A percentile compares a stretch with the other conserved stretches of the same genome.
These are phyloP conservation scores for Mariannaea elegans DNA, from an alignment of 2,329 filamentous ascomycete species.

Conservation along the genomic window DNA sequence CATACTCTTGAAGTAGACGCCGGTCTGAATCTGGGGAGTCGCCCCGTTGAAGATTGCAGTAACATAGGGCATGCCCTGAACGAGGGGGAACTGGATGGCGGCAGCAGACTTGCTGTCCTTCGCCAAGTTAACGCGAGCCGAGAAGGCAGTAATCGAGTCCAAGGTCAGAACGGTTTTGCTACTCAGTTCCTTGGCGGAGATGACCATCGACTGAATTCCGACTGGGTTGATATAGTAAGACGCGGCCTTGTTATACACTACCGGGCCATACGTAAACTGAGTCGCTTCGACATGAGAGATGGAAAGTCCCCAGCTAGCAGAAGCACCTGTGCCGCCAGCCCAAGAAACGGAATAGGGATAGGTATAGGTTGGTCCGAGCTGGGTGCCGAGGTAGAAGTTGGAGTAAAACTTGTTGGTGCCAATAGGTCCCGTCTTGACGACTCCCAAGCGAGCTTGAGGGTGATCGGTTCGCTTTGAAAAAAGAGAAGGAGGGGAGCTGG, in stretches of 20 bases:
- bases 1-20: slow-evolving; percentile 77
- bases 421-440: slow-evolving; percentile 60
- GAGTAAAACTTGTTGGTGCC: slow-evolving; percentile 84
- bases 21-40: slow-evolving; percentile 77
- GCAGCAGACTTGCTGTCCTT: slow-evolving; percentile 61
- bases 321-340: slow-evolving; percentile 69
- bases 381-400: slow-evolving; percentile 81
- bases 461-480: slow-evolving; percentile 63
- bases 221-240: slow-evolving; percentile 84
- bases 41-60: slow-evolving; percentile 78
- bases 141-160: slow-evolving; percentile 66
- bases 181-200: slow-evolving; percentile 81
- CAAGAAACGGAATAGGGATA: slow-evolving; percentile 79
- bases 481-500: slow-evolving; percentile 57
- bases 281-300: slow-evolving; percentile 76
- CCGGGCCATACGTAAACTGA: slow-evolving; percentile 73
- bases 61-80: slow-evolving; percentile 90
- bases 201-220: slow-evolving; percentile 80
- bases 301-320: slow-evolving; percentile 78
- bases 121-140: slow-evolving; percentile 73
- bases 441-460: slow-evolving; percentile 63
- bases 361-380: slow-evolving; percentile 75
- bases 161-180: slow-evolving; percentile 64
- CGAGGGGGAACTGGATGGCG: slow-evolving; percentile 78
- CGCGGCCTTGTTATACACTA: slow-evolving; percentile 63